Evolutionary conservation across 2,329 filamentous ascomycete genomes (phyloP).

Genomic region (Cladophialophora bantiana): DNA sequence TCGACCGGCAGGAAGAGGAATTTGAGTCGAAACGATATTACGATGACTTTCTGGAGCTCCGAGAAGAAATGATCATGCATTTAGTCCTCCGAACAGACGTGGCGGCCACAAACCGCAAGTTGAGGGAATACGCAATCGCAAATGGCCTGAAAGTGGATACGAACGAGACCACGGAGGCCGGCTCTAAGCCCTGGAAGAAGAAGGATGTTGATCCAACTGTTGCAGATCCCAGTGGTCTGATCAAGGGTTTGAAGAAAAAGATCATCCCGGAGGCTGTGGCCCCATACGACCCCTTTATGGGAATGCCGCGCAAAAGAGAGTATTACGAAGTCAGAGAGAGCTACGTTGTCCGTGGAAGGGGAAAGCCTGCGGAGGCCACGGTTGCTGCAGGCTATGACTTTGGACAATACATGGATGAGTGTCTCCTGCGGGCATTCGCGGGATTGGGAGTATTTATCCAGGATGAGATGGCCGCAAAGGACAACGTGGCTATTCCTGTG

Average conservation of each 20-base stretch:
- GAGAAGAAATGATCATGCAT: conserved; percentile 89
- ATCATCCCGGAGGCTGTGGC: conserved; percentile 69
- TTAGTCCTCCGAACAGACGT: conserved; percentile 75
- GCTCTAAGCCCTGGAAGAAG: conserved; percentile 58
- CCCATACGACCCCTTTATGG: conserved; percentile 89
- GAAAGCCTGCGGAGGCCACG: conserved; percentile 67
- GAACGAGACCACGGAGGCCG: conserved; percentile 72
- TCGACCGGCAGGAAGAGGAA: conserved; percentile 89
- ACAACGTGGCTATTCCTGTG: conserved; percentile 26
- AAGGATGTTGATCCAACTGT: conserved; percentile 31
- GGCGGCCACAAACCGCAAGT: conserved; percentile 65
- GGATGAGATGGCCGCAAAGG: conserved; percentile 64
- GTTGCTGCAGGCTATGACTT: conserved; percentile 83
- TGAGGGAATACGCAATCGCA: conserved; percentile 74
- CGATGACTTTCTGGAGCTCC: conserved; percentile 93
- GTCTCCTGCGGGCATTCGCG: conserved; percentile 87
- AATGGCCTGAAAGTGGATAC: conserved; percentile 70
- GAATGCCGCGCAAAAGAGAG: conserved; percentile 70
- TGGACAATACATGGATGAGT: conserved; percentile 79
- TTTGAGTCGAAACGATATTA: conserved; percentile 83
- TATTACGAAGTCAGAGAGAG: conserved; percentile 73
- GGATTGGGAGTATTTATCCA: conserved; percentile 86
- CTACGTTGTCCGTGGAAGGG: conserved; percentile 76
- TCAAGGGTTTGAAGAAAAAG: conserved; percentile 78
- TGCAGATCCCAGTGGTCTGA: conserved; percentile 57